A percentile compares a stretch with the other conserved stretches of the same genome.
These are phyloP conservation scores for Calonectria pauciramosa DNA, from an alignment of 2,329 filamentous ascomycete species.

Conservation along the genomic window DNA sequence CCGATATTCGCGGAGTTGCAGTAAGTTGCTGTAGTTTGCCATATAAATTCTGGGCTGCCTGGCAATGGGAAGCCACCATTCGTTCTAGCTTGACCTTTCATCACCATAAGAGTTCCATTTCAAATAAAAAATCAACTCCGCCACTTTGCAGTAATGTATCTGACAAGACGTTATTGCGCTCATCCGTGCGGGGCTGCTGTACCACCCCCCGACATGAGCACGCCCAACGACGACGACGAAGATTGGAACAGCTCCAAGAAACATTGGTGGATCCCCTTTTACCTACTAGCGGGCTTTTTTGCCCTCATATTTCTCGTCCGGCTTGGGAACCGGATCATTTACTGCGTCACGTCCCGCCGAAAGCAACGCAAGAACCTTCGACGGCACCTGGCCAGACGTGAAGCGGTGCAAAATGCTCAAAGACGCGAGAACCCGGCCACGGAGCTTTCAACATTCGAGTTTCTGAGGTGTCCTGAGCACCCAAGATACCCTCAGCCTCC, in stretches of 20 bases:
- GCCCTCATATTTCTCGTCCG: background rate
- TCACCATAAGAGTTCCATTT: no score
- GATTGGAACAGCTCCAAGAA: background rate
- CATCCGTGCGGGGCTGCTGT: background rate
- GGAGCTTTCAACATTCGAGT: background rate
- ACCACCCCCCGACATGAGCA: background rate
- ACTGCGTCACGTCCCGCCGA: background rate
- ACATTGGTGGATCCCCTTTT: background rate
- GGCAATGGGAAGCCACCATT: no score
- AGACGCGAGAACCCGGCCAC: no score
- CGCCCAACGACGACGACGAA: background rate
- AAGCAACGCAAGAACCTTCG: background rate
- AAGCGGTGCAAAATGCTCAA: background rate
- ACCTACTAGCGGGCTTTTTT: background rate
- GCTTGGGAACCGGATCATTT: background rate
- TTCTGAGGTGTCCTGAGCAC: background rate
- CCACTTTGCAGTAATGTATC: background rate
- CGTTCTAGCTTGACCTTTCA: no score
- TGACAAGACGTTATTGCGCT: background rate
- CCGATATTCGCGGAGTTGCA: background rate
- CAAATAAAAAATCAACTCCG: background rate
- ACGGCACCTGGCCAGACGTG: background rate
- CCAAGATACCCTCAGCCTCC: background rate
- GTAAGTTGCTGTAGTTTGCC: background rate
- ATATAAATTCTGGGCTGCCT: background rate